These are phyloP conservation scores for Fusarium bulbicola DNA, from an alignment of 2,329 filamentous ascomycete species.

Conservation along the genomic window DNA sequence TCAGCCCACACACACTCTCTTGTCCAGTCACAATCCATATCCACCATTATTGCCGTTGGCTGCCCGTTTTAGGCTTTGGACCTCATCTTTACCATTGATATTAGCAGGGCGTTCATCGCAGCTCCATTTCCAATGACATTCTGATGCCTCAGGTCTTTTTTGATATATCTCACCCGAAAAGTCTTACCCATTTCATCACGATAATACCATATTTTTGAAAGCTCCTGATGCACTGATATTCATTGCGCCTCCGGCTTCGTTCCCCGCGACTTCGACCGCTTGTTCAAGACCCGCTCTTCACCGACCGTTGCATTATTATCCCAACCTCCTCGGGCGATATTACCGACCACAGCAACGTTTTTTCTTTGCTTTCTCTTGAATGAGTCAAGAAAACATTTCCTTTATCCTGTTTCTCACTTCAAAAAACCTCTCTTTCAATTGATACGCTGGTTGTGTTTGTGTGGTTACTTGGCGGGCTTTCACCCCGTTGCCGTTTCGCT, in stretches of 20 bases:
- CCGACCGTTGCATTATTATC: conserved; percentile 36
- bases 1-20: conserved; percentile 36
- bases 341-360: conserved; percentile 27
- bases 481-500: conserved; percentile 25
- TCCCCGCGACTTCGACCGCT: conserved; percentile 35
- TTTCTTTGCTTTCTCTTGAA: conserved; percentile 25
- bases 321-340: conserved; percentile 38
- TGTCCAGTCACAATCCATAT: conserved; percentile 36
- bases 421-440: conserved; percentile 25
- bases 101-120: conserved; percentile 37
- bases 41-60: conserved; percentile 30
- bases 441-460: conserved; percentile 26
- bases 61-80: conserved; percentile 36
- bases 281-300: conserved; percentile 41
- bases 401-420: conserved; percentile 19
- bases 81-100: conserved; percentile 39
- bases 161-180: conserved; percentile 21
- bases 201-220: conserved; percentile 9
- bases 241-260: conserved; percentile 30
- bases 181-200: conserved; percentile 7
- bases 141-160: conserved; percentile 28
- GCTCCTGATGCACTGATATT: conserved; percentile 17
- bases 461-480: conserved; percentile 24
- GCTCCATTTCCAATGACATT: conserved; percentile 30
- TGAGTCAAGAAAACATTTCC: conserved; percentile 27